These are phyloP conservation scores for Kwoniella newhampshirensis DNA, from an alignment of 768 basidiomycete species.

Conservation along the genomic window DNA sequence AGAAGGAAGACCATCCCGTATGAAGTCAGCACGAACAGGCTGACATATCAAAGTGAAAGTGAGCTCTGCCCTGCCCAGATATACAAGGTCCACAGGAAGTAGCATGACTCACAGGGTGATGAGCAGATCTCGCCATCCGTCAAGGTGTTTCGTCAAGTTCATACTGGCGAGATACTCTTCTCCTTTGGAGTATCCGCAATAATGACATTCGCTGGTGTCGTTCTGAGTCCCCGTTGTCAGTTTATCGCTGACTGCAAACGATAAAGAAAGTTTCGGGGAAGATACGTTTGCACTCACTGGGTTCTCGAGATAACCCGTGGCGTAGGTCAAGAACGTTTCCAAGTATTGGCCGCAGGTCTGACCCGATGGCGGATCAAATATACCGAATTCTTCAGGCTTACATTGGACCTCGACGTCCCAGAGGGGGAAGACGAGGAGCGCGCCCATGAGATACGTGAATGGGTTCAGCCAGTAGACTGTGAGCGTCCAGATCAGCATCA, in stretches of 20 bases:
- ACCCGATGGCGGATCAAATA: conserved; percentile 44
- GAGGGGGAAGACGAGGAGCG: conserved; percentile 39
- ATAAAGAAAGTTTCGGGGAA: not conserved
- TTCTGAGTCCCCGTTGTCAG: too few species aligned
- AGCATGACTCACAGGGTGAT: conserved; percentile 30
- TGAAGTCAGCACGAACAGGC: conserved; percentile 13
- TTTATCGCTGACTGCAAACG: not conserved
- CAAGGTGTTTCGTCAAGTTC: conserved; percentile 28
- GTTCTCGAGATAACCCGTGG: conserved; percentile 43
- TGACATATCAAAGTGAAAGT: not conserved
- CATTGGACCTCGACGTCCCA: conserved; percentile 48
- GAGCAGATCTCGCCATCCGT: conserved; percentile 36
- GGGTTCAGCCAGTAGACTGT: conserved; percentile 43
- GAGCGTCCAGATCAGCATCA: conserved; percentile 3
- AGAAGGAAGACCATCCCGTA: conserved; percentile 26
- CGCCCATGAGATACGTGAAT: conserved; percentile 49
- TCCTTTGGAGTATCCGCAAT: conserved; percentile 36
- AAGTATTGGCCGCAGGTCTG: conserved; percentile 50
- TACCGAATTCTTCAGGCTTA: conserved; percentile 32
- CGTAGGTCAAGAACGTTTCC: conserved; percentile 31
- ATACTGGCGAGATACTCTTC: conserved; percentile 43
- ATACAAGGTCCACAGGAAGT: not conserved
- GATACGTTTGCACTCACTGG: too few species aligned
- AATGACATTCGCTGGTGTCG: conserved; percentile 36
- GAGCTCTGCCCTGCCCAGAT: not conserved